These are phyloP conservation scores for Phalaenopsis equestris DNA, from an alignment of 106 monocot genomes.

Conservation along the genomic window DNA sequence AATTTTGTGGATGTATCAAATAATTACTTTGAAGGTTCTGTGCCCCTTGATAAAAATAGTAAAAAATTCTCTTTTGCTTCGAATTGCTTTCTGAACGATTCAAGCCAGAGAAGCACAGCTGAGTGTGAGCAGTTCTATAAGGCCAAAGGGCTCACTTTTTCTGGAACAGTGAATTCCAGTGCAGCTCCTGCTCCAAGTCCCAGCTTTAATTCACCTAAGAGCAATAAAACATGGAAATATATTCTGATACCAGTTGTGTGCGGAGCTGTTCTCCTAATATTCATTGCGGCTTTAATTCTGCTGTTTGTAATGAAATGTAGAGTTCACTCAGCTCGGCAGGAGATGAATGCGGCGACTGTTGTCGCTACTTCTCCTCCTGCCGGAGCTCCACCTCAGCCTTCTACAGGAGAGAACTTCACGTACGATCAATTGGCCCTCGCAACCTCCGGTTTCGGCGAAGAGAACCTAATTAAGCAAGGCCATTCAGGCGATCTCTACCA, in stretches of 20 bases:
- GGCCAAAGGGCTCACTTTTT: constrained; percentile 24
- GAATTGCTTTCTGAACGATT: constrained; percentile 52
- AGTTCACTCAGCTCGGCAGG: neutral
- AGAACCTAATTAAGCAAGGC: constrained; percentile 68
- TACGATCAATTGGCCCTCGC: constrained; percentile 58
- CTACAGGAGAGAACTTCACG: constrained; percentile 39
- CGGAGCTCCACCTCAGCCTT: neutral
- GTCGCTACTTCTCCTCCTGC: neutral
- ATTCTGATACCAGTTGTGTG: constrained; percentile 51
- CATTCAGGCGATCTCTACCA: constrained; percentile 76
- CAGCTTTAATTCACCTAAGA: constrained; percentile 11
- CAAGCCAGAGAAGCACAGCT: constrained; percentile 41
- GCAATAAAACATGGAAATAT: constrained; percentile 27
- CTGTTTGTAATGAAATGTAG: constrained; percentile 22
- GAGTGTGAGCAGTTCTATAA: constrained; percentile 61
- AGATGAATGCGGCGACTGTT: neutral
- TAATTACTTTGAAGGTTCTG: constrained; percentile 61
- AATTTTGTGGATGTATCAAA: constrained; percentile 37
- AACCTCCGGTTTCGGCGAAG: constrained; percentile 42
- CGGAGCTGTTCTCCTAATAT: constrained; percentile 21
- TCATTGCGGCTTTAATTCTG: constrained; percentile 16
- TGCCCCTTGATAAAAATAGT: neutral
- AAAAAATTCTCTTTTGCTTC: constrained; percentile 24
- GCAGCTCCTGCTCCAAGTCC: constrained; percentile 10
- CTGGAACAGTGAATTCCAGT: constrained; percentile 12